phyloP scores from a whole-genome alignment of 306 rosid species.

The Acacia acuminata region DNA sequence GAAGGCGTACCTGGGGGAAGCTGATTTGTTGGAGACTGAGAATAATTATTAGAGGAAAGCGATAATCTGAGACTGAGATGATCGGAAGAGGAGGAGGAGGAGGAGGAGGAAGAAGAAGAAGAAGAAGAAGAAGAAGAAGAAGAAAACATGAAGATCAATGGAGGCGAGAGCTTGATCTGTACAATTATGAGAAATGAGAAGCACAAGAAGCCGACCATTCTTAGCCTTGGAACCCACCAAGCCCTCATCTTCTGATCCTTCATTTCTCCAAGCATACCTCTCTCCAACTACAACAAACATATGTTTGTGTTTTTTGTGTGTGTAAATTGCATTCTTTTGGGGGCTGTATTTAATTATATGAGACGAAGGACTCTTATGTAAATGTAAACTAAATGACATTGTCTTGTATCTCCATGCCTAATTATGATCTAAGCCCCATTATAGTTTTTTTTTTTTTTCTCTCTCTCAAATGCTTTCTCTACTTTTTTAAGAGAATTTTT shows the following conservation, averaged over 20 bases:
- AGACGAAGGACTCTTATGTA: background rate
- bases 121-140: background rate
- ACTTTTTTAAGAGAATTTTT: too few species aligned
- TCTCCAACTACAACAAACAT: background rate
- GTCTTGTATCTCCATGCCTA: background rate
- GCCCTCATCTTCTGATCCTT: background rate
- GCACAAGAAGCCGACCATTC: background rate
- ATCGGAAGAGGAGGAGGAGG: background rate
- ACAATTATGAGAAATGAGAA: background rate
- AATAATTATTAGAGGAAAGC: background rate
- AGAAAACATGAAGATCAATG: background rate
- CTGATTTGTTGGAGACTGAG: background rate
- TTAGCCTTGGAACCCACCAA: background rate
- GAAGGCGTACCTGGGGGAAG: conserved; percentile 1
- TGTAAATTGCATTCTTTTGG: background rate
- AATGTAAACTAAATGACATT: background rate
- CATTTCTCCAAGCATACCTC: background rate
- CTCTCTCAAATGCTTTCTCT: too few species aligned
- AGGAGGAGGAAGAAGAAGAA: too few species aligned
- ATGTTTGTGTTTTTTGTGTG: background rate
- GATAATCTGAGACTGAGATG: background rate
- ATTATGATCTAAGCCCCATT: too few species aligned
- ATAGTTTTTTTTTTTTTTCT: too few species aligned
- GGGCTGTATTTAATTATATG: background rate
- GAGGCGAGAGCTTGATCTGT: background rate